phyloP scores from a whole-genome alignment of 805 yeast species.

The Schwanniomyces vanrijiae region DNA sequence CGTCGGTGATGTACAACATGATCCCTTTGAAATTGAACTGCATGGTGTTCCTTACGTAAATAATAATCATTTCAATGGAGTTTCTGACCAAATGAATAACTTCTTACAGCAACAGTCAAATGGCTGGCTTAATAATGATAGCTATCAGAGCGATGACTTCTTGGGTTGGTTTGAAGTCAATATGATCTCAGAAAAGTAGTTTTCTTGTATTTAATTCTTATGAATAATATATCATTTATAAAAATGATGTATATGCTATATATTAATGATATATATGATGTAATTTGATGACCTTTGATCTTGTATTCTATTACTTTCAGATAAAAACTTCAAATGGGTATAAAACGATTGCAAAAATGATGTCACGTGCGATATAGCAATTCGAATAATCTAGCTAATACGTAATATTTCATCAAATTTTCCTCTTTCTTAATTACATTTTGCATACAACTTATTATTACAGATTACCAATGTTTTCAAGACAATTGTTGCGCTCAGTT shows the following conservation, averaged over 20 bases:
- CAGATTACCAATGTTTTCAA: conserved; percentile 14
- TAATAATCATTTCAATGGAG: conserved; percentile 7
- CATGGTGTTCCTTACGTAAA: not conserved
- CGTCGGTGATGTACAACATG: not conserved
- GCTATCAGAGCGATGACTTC: conserved; percentile 71
- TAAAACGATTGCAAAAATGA: not conserved
- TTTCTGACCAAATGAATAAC: conserved; percentile 45
- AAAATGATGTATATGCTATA: not conserved
- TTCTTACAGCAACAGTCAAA: conserved; percentile 81
- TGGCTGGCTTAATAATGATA: conserved; percentile 75
- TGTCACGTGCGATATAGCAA: conserved; percentile 3
- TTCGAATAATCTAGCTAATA: not conserved
- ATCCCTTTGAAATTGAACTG: not conserved
- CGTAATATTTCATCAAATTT: not conserved
- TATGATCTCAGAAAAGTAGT: conserved; percentile 18
- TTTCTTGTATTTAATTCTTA: not conserved
- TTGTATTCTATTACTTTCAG: too few species aligned
- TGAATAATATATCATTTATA: not conserved
- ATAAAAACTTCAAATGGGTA: too few species aligned
- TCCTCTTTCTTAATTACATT: not conserved
- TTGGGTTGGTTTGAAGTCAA: conserved; percentile 92
- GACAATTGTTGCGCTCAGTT: conserved; percentile 17
- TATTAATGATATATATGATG: not conserved
- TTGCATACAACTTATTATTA: not conserved
- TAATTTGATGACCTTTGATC: not conserved